These are phyloP conservation scores for Periconia macrospinosa DNA, from an alignment of 2,329 filamentous ascomycete species.

Conservation along the genomic window DNA sequence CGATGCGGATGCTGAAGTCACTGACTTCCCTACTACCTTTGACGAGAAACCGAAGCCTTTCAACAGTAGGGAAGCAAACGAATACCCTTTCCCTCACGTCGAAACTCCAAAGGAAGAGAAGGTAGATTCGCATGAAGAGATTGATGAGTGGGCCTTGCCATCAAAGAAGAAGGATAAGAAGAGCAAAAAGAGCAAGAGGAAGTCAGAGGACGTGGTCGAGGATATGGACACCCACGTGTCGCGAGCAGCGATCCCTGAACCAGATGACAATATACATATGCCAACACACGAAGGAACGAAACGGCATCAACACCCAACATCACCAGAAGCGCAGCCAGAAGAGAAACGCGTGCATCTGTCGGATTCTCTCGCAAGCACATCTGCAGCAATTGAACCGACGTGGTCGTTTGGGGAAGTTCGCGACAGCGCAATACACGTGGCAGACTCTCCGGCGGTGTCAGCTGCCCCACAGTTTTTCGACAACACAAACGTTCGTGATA, in stretches of 20 bases:
- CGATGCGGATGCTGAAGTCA: background rate
- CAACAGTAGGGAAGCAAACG: slow-evolving; percentile 13
- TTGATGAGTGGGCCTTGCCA: slow-evolving; percentile 35
- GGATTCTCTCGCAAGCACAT: slow-evolving; percentile 12
- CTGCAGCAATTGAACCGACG: slow-evolving; percentile 24
- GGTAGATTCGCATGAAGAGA: slow-evolving; percentile 19
- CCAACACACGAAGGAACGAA: slow-evolving; percentile 24
- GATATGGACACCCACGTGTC: slow-evolving; percentile 14
- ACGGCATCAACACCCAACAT: slow-evolving; percentile 37
- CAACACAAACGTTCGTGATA: slow-evolving; percentile 43
- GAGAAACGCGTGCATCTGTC: slow-evolving; percentile 38
- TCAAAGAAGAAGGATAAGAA: slow-evolving; percentile 48
- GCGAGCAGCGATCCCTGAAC: slow-evolving; percentile 14
- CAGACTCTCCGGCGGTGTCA: slow-evolving; percentile 46
- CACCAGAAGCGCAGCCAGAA: slow-evolving; percentile 33
- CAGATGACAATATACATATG: slow-evolving; percentile 8
- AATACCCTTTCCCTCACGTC: slow-evolving; percentile 34
- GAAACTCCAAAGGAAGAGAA: slow-evolving; percentile 6
- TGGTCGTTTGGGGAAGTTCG: slow-evolving; percentile 46
- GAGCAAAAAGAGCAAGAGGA: slow-evolving; percentile 36
- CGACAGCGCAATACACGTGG: slow-evolving; percentile 50
- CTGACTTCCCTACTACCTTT: slow-evolving; percentile 16
- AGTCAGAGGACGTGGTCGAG: slow-evolving; percentile 19
- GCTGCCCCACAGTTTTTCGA: slow-evolving; percentile 25
- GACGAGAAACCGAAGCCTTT: slow-evolving; percentile 17